phyloP scores from a whole-genome alignment of 176 grass and related monocot species.

The Aegilops umbellulata region DNA sequence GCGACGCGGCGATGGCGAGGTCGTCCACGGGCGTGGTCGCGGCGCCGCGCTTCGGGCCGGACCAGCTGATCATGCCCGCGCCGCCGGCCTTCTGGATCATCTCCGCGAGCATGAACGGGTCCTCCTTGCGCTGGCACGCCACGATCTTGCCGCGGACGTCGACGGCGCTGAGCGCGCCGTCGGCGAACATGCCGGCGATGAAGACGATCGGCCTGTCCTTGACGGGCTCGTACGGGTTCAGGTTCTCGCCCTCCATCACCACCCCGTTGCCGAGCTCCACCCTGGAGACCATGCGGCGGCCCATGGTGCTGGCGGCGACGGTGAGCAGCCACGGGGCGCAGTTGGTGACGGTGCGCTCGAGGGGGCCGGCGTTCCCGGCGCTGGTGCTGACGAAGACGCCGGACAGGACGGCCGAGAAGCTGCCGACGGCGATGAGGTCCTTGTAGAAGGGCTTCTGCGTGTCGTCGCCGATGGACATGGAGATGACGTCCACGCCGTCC shows the following conservation, averaged over 20 bases:
- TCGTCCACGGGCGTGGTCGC: not conserved
- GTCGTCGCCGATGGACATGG: constrained; percentile 46
- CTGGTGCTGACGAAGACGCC: constrained; percentile 43
- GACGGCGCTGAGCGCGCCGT: constrained; percentile 17
- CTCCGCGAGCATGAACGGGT: not conserved
- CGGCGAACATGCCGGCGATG: constrained; percentile 28
- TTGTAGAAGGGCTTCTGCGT: constrained; percentile 43
- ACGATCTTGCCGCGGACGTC: constrained; percentile 56
- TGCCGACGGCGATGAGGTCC: constrained; percentile 44
- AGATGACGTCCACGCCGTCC: constrained; percentile 69
- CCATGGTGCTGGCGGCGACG: constrained; percentile 53
- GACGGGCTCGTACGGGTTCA: not conserved
- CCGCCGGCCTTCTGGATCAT: constrained; percentile 32
- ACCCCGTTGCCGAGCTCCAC: constrained; percentile 51
- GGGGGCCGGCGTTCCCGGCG: constrained; percentile 36
- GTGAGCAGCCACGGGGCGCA: constrained; percentile 56
- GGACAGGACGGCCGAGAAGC: constrained; percentile 27
- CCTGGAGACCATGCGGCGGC: constrained; percentile 32
- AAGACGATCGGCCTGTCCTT: constrained; percentile 26
- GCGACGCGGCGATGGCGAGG: constrained; percentile 30
- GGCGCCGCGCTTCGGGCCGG: not conserved
- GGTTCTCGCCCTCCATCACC: constrained; percentile 44
- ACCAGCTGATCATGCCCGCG: constrained; percentile 44
- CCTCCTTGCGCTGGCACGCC: constrained; percentile 39
- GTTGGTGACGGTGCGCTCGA: constrained; percentile 30